Percentiles rank a stretch among this genome's conserved stretches.
Evolutionary conservation across 345 rosid species (phyloP).

Genomic region (Eucalyptus curtisii): DNA sequence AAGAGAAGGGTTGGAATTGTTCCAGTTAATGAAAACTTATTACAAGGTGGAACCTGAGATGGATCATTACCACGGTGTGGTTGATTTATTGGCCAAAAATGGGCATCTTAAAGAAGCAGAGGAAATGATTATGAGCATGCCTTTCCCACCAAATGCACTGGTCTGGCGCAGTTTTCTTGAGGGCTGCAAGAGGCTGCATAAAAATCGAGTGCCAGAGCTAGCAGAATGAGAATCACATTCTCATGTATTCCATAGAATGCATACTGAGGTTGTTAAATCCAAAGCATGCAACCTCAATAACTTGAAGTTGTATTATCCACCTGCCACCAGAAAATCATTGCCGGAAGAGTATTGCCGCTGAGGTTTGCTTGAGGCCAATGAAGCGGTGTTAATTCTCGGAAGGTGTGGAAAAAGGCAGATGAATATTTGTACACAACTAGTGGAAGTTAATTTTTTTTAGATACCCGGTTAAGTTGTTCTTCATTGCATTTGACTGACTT

Average conservation of each 20-base stretch:
- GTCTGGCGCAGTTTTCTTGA: constrained; percentile 72
- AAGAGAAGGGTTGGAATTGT: constrained; percentile 60
- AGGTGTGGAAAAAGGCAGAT: neutral
- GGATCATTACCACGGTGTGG: constrained; percentile 66
- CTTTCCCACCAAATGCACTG: constrained; percentile 53
- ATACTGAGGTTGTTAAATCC: neutral
- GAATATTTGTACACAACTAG: neutral
- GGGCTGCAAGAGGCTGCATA: constrained; percentile 36
- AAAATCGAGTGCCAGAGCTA: neutral
- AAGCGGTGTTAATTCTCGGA: neutral
- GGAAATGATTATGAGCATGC: constrained; percentile 49
- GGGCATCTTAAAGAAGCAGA: constrained; percentile 65
- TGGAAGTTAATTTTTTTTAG: neutral
- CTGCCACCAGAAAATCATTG: neutral
- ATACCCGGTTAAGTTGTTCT: neutral
- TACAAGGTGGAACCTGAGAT: constrained; percentile 53
- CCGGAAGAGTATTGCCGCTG: neutral
- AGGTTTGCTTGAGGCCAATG: neutral
- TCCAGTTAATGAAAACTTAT: constrained; percentile 33
- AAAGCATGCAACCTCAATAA: neutral
- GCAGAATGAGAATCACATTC: neutral
- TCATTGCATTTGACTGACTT: neutral
- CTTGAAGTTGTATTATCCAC: neutral
- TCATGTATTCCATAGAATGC: neutral
- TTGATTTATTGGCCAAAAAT: constrained; percentile 52